phyloP scores from a whole-genome alignment of 73 alveolate genomes.

The Blepharisma japonicum region DNA sequence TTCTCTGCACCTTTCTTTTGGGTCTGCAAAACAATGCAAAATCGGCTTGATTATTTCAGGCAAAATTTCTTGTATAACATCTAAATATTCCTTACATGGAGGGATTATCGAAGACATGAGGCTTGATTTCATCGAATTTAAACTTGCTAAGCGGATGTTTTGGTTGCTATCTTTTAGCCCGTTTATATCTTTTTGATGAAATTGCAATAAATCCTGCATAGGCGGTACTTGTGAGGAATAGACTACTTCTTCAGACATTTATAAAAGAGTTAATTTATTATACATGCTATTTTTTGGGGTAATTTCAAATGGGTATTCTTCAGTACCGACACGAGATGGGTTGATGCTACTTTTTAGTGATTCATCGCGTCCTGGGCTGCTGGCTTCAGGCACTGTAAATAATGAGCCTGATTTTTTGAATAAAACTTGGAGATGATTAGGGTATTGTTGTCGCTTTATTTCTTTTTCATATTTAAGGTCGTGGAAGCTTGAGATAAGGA shows the following conservation, averaged over 20 bases:
- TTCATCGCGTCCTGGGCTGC: too few relatives aligned
- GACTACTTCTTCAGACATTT: slow-evolving; percentile 16
- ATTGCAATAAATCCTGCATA: not conserved
- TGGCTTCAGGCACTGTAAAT: too few relatives aligned
- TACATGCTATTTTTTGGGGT: too few relatives aligned
- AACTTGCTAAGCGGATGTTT: not conserved
- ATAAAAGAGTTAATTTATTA: not conserved
- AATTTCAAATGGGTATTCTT: too few relatives aligned
- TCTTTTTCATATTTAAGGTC: too few relatives aligned
- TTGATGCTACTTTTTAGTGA: too few relatives aligned
- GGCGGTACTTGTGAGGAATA: slow-evolving; percentile 3
- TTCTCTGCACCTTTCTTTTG: slow-evolving; percentile 81
- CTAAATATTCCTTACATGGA: slow-evolving; percentile 14
- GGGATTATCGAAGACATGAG: not conserved
- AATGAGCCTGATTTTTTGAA: too few relatives aligned
- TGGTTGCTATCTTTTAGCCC: slow-evolving; percentile 1
- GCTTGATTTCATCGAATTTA: not conserved
- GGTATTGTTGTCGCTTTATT: too few relatives aligned
- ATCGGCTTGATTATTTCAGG: slow-evolving; percentile 50
- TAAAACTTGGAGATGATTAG: too few relatives aligned
- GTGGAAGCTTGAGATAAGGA: too few relatives aligned
- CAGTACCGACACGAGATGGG: too few relatives aligned
- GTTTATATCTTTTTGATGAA: not conserved
- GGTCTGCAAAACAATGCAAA: slow-evolving; percentile 56
- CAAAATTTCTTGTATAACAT: slow-evolving; percentile 49